Base-by-base conservation (phyloP, 371 early-diverging fungal genomes). In the Actinomucor elegans region DNA sequence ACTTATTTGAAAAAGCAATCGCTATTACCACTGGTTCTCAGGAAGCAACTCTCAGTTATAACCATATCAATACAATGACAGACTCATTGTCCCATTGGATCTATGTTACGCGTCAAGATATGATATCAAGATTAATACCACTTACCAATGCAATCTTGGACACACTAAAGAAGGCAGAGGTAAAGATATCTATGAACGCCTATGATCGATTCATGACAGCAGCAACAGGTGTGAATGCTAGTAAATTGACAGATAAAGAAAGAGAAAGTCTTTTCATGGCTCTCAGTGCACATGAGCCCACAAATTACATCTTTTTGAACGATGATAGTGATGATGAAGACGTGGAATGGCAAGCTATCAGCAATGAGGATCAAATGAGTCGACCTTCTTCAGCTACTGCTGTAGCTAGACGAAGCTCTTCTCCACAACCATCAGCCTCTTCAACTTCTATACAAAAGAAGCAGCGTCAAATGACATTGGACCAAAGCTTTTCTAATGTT, bases 71-170 rank as follows among this genome's bases (percentile, higher is more conserved):
- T 6, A 54, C 60, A 9, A 38, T 64, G 1, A 38, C 62, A 18
- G 65, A 73, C 36, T 57, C 69, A 8, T 36, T 78, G n/a, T 78
- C 79, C 1, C 63, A 66, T 10, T 78, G 79, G 79, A 56, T 73
- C 10, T 73, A 65, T 42, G 75, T 75, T 0, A 75, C 71, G 1
- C 68, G 75, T 0, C 37, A 52, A n/a, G 65, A 70, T 7, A 52
- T 75, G 24, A 58, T 78, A 21, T 59, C 59, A 3, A 55, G 59
- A 15, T 43, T 78, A 7, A 45, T 75, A 4, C 73, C 75, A 3
- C 40, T 78, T 21, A 41, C 64, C 1, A 38, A 40, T 4, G 48
- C 18, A 3, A 57, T 69, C 8, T 47, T 78, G 32, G 38, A 62
- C 15, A 48, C 55, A 4, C 33, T 75, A 7, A 60, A 63, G 4